Evolutionary conservation across 495 filamentous ascomycete genomes (phyloP).

Genomic region (Bombardia bombarda): DNA sequence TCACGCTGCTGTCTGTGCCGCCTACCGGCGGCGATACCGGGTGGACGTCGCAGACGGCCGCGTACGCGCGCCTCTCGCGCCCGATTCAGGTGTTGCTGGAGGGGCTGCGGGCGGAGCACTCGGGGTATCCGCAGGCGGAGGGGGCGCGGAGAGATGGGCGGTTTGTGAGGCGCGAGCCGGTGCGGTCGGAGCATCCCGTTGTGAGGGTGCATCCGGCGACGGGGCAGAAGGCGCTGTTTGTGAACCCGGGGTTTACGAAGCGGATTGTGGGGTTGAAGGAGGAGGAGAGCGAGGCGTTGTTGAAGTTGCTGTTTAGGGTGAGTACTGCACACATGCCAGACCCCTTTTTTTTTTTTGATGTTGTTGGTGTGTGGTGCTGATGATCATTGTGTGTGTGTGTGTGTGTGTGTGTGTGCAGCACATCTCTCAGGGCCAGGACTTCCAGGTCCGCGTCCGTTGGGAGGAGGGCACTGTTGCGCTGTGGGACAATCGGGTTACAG

Average conservation of each 20-base stretch:
- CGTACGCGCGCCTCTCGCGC: conserved; percentile 60
- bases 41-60: conserved; percentile 67
- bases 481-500: conserved; percentile 67
- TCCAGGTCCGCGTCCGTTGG: conserved; percentile 67
- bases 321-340: too few relatives aligned
- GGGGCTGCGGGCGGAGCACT: conserved; percentile 62
- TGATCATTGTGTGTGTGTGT: not conserved
- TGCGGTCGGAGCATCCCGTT: conserved; percentile 61
- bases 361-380: not conserved
- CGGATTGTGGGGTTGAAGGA: conserved; percentile 66
- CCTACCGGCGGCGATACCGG: conserved; percentile 70
- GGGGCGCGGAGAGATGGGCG: conserved; percentile 53
- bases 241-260: conserved; percentile 76
- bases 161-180: conserved; percentile 57
- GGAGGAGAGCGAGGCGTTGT: conserved; percentile 59
- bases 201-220: conserved; percentile 69
- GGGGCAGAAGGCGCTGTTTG: conserved; percentile 70
- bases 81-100: conserved; percentile 67
- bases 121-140: conserved; percentile 62
- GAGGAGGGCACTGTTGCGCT: conserved; percentile 60
- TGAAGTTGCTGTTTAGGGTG: conserved; percentile 47
- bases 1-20: conserved; percentile 62
- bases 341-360: not conserved
- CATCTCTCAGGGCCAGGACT: conserved; percentile 46
- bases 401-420: conserved; percentile 17